Base-by-base conservation (phyloP, 2,329 filamentous ascomycete species). In the Canariomyces notabilis region DNA sequence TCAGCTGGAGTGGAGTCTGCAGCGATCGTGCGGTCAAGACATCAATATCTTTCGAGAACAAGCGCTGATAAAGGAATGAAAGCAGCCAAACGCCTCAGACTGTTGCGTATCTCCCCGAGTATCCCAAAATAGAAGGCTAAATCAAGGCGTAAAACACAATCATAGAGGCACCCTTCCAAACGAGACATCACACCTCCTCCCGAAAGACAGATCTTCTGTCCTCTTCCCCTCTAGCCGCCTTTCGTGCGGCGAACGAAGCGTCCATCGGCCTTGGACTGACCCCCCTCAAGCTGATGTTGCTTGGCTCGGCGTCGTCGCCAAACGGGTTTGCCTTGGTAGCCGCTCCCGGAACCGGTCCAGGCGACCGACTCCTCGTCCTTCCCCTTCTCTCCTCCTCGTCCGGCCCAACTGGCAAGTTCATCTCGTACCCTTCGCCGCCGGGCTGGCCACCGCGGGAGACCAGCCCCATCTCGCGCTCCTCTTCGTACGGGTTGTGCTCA, bases 191-290 rank as follows among this genome's bases (percentile, higher is more conserved):
- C 23, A 46, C 20, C 12, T 46, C 49, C 41, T 51, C 42, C 31
- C 46, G 19, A 15, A 48, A 46, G 6, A 46, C 31, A 3, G 44
- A 42, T 37, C 18, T 43, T 38, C 45, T 32, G 21, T 51, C 49
- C 5, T 41, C 11, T 1, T 42, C 40, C 16, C 21, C 43, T 2
- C 11, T 33, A 6, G 37, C 37, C 36, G 45, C 49, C 20, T 46
- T 45, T 29, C 51, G 31, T 37, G 14, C 49, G 14, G 43, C 40
- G 18, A 46, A 49, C 42, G 51, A 51, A 19, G 73, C 74, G 40
- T 80, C 72, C 55, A 85, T 78, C n/a, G 87, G 87, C 55, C 87
- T 67, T 3, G 88, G 87, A 64, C 86, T 91, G 22, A 90, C 81
- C 20, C 85, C 85, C 45, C 86, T 69, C 65, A 88, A 58, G 61